Evolutionary conservation across 2,329 filamentous ascomycete species (phyloP).

Genomic region (Oidium heveae): DNA sequence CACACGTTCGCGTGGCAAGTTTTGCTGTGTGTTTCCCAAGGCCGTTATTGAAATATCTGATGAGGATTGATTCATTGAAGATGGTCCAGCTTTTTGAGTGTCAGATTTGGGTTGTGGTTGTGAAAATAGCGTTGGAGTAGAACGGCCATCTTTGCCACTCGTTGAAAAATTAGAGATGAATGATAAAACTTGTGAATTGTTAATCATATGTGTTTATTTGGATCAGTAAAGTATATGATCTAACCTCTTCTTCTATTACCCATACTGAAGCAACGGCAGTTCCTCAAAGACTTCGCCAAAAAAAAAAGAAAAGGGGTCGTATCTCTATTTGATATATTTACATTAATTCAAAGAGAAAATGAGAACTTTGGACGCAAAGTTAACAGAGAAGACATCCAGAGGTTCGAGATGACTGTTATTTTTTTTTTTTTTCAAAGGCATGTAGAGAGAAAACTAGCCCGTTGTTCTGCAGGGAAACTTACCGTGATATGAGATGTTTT

Average conservation of each 20-base stretch:
- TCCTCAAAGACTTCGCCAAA: too few relatives aligned
- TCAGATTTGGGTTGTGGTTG: background rate
- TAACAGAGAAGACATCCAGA: too few relatives aligned
- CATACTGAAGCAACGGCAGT: slow-evolving; percentile 8
- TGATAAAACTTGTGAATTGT: slow-evolving; percentile 38
- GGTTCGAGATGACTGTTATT: too few relatives aligned
- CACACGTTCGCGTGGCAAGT: slow-evolving; percentile 18
- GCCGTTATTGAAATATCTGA: background rate
- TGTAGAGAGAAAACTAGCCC: too few relatives aligned
- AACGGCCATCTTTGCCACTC: slow-evolving; percentile 17
- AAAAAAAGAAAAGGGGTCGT: too few relatives aligned
- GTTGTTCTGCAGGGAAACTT: too few relatives aligned
- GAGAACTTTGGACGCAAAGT: too few relatives aligned
- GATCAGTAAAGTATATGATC: slow-evolving; percentile 2
- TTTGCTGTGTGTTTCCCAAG: slow-evolving; percentile 9
- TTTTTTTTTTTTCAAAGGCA: too few relatives aligned
- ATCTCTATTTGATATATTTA: too few relatives aligned
- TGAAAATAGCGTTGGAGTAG: background rate
- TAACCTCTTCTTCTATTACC: slow-evolving; percentile 14
- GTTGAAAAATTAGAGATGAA: slow-evolving; percentile 68
- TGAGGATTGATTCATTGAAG: background rate
- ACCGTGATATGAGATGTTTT: too few relatives aligned
- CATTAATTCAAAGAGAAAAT: too few relatives aligned
- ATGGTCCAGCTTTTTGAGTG: background rate
- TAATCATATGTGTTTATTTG: background rate